Percentiles rank a stretch among this genome's conserved stretches.
phyloP scores from a whole-genome alignment of 345 rosid genomes.

The Hirschfeldia incana region DNA sequence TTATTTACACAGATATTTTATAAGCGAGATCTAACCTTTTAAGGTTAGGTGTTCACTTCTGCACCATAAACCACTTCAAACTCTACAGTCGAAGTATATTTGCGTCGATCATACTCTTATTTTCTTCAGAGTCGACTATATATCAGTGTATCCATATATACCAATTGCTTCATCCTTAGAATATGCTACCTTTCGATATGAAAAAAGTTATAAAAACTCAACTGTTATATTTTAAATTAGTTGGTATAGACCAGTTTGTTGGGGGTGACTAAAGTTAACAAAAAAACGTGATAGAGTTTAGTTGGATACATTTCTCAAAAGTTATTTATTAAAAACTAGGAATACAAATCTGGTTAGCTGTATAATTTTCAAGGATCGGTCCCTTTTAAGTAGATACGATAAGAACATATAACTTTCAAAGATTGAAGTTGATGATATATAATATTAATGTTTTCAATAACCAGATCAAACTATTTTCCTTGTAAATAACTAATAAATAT shows the following conservation, averaged over 20 bases:
- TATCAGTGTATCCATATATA: background rate
- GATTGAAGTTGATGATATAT: conserved; percentile 15
- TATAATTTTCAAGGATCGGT: conserved; percentile 9
- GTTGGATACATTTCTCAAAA: conserved; percentile 11
- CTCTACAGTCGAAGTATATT: background rate
- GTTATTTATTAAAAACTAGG: conserved; percentile 3
- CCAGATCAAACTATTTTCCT: conserved; percentile 12
- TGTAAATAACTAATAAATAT: background rate
- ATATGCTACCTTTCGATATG: background rate
- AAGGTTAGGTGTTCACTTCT: background rate
- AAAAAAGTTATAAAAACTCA: background rate
- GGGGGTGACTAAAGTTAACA: background rate
- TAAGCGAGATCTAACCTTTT: background rate
- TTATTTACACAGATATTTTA: background rate
- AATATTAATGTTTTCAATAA: background rate
- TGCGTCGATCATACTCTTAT: background rate
- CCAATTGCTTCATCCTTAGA: background rate
- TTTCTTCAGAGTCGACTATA: background rate
- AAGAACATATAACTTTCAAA: conserved; percentile 36
- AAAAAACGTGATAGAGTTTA: background rate
- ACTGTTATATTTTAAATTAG: background rate
- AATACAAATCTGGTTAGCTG: conserved; percentile 10
- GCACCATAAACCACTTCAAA: conserved; percentile 4
- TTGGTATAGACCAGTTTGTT: background rate
- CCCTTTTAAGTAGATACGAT: conserved; percentile 13